Evolutionary conservation across 306 rosid species (phyloP), one percentile per base, ranked within the genome.

Genomic region (Amphicarpaea edgeworthii): DNA sequence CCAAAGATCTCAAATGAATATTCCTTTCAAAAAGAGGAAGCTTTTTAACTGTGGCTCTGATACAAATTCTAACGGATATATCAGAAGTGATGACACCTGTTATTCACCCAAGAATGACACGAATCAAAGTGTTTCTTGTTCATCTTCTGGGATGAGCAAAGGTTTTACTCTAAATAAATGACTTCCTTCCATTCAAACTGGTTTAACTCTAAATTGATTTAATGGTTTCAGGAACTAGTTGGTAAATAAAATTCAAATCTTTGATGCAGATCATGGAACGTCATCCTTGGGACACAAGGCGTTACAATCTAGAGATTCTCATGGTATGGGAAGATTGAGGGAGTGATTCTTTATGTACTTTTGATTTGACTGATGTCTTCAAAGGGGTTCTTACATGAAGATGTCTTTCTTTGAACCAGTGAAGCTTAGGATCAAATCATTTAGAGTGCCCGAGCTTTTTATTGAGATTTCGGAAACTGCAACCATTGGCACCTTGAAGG

Each of bases 21-120:
- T 91, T 79, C 97, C 98, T 78, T 88, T 93, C 62, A 93, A 93
- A 76, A 91, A 93, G 90, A 93, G 98, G 91, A 91, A 86, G 71
- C 65, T 88, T 72, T 84, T 83, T 66, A 20, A 87, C 70, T 83
- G 77, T 53, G 82, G 69, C 73, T 60, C 90, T 53, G 88, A 79
- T 79, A 73, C 84, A 40, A 83, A 85, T 75, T 77, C 89, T 26
- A 84, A 83, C 14, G 86, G 83, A 77, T 83, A 83, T 74, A 69
- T 83, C 58, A 82, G 58, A 54, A 77, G 64, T 49, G 84, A 77
- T 42, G 80, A 76, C 62, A 74, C 70, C 78, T 87, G 77, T 72
- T 81, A 75, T 84, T 85, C 86, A 28, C 54, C 66, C 14, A 81
- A 72, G 80, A 87, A 88, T 77, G 79, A 75, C 72, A 79, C 51